Evolutionary conservation across 1,139 yeast species (phyloP).

Genomic region (Blastobotrys persicus): DNA sequence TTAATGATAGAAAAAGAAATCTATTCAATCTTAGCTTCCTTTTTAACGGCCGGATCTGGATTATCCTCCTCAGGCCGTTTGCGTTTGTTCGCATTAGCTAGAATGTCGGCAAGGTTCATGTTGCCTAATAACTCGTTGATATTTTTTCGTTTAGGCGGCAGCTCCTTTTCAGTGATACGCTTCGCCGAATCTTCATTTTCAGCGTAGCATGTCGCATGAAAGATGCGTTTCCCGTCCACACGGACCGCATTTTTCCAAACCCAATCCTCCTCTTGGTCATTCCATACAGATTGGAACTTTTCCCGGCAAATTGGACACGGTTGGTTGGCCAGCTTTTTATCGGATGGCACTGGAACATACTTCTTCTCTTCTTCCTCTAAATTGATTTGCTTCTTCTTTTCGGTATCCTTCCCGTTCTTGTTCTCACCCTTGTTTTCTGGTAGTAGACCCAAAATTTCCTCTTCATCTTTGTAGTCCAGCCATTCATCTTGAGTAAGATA

Average conservation of each 20-base stretch:
- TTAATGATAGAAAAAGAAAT: too few relatives aligned
- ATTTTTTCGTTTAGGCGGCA: not conserved
- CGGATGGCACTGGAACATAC: conserved; percentile 59
- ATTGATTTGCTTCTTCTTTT: conserved; percentile 16
- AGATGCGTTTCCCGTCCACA: conserved; percentile 60
- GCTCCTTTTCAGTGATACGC: conserved; percentile 16
- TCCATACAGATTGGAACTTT: conserved; percentile 71
- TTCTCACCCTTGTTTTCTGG: conserved; percentile 21
- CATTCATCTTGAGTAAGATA: conserved; percentile 72
- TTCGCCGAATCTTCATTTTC: conserved; percentile 46
- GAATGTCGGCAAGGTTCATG: conserved; percentile 25
- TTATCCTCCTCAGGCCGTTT: conserved; percentile 24
- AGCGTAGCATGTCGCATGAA: conserved; percentile 77
- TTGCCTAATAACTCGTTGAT: conserved; percentile 13
- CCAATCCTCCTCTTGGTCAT: conserved; percentile 94
- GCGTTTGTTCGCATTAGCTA: conserved; percentile 24
- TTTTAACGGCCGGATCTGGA: conserved; percentile 20
- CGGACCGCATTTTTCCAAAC: conserved; percentile 81
- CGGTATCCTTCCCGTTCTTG: conserved; percentile 14
- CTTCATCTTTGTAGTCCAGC: conserved; percentile 68
- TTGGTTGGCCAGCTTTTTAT: conserved; percentile 62
- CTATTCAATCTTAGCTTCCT: conserved; percentile 15
- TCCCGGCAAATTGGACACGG: conserved; percentile 90
- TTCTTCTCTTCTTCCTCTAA: conserved; percentile 26
- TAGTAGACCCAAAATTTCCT: conserved; percentile 44